A percentile compares a stretch with the other conserved stretches of the same genome.
These are phyloP conservation scores for Alisma plantagoaquatica DNA, from an alignment of 106 monocot species.

Conservation along the genomic window DNA sequence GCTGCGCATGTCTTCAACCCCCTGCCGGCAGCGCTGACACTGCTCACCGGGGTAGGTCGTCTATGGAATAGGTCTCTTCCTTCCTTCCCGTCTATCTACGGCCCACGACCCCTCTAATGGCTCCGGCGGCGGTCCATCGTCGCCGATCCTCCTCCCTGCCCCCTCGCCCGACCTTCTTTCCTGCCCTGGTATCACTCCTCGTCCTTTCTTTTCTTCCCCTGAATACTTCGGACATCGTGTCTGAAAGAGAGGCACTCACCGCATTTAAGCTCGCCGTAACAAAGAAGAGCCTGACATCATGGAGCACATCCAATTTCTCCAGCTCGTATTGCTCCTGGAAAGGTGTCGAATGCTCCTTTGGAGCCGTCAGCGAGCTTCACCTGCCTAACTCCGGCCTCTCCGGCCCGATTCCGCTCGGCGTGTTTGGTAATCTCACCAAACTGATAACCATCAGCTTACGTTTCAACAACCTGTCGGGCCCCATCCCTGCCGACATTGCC, in stretches of 20 bases:
- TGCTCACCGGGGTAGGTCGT: too few relatives aligned
- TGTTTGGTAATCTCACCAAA: slow-evolving; percentile 61
- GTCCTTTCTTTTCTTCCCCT: neutral
- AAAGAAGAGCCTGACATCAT: slow-evolving; percentile 58
- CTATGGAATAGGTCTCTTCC: too few relatives aligned
- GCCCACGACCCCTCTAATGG: too few relatives aligned
- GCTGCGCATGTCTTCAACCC: too few relatives aligned
- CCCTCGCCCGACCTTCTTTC: too few relatives aligned
- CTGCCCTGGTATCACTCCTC: slow-evolving; percentile 3
- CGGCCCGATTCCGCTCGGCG: slow-evolving; percentile 52
- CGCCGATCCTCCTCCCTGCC: too few relatives aligned
- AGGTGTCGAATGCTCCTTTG: slow-evolving; percentile 44
- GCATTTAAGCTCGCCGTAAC: slow-evolving; percentile 45
- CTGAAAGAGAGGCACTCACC: slow-evolving; percentile 63
- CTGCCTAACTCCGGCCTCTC: slow-evolving; percentile 53
- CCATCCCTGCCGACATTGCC: slow-evolving; percentile 47
- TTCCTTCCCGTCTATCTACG: too few relatives aligned
- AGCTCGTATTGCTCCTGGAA: slow-evolving; percentile 63
- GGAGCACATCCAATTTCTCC: slow-evolving; percentile 41
- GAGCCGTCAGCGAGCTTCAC: slow-evolving; percentile 39
- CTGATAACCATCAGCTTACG: slow-evolving; percentile 57
- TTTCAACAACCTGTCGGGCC: slow-evolving; percentile 45
- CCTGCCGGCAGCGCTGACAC: too few relatives aligned
- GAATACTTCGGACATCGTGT: slow-evolving; percentile 42
- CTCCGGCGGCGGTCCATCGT: too few relatives aligned